Base-by-base conservation (phyloP, 2,329 filamentous ascomycete genomes). In the Scedosporium dehoogii region DNA sequence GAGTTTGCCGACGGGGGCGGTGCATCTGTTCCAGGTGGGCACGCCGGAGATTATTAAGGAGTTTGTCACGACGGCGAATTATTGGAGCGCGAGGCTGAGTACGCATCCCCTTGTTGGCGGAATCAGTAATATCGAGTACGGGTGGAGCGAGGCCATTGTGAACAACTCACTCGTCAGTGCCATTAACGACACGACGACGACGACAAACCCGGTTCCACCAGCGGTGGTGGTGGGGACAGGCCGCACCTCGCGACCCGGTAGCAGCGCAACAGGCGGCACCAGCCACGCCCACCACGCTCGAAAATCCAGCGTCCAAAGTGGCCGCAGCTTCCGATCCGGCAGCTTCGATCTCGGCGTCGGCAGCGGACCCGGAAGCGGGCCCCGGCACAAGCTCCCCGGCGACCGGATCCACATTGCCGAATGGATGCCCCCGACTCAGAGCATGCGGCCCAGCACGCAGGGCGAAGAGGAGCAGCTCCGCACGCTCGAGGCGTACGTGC, bases 21-120 rank as follows among this genome's bases (percentile, higher is more conserved):
- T 99, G 0, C 94, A 99, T 72, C 82, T 99, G n/a, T 99, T 99
- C 81, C 92, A 97, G 70, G 94, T 94, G 58, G 94, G 94, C 62
- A 99, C 94, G 0, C 86, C 91, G 0, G 94, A 99, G 69, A 96
- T 97, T 69, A 90, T 92, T 68, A 89, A 89, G 68, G 94, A 99
- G 72, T 99, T 97, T 69, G 92, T 97, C 60, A 88, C 85, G 18
- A 96, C 92, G 1, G 91, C 91, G 69, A 99, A 99, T 75, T 99
- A 97, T 76, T 99, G 94, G 94, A 94, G 91, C 70, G 93, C 94
- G 2, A 85, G 94, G 60, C 81, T 97, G 38, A 96, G 92, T 70
- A 97, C 96, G 65, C 92, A 97, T 71, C 94, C 94, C 2, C 79
- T 99, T 38, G 85, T 93, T 41, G 94, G 94, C 63, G 93, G 92